Base-by-base conservation (phyloP, 495 filamentous ascomycete genomes). In the Physcia stellaris region DNA sequence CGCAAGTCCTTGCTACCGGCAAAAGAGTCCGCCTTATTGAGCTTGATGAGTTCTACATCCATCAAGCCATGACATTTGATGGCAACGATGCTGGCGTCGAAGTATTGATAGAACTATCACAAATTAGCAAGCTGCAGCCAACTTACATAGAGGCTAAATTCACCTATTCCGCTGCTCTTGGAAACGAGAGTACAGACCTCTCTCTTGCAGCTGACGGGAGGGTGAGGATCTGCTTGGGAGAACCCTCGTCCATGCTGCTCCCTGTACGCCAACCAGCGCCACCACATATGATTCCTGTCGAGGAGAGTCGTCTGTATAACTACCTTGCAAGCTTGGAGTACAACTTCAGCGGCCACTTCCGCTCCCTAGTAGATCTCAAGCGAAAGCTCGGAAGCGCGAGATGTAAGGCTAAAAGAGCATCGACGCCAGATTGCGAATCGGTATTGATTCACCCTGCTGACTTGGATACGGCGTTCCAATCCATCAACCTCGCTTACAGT, bases 1-100 rank as follows among this genome's bases (percentile, higher is more conserved):
- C 56, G 16, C 47, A 13, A 23, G 26, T 4, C 4, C 43, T 59
- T 16, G 35, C 41, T 5, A 16, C 11, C 2, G 32, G 22, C 18
- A 32, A 32, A 4, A 35, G 36, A 1, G 46, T 60, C 7, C 32
- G 40, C 5, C 38, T 64, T 19, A 37, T 62, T 11, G 58, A 66
- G 24, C 22, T 64, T n/a, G 22, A 54, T 0, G 40, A 64, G 35
- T 18, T 64, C 1, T 38, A 52, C 10, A 69, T 77, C 16, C 36
- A 49, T 0, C 63, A 55, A 28, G 69, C 71, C 0, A 63, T 78
- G 20, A 59, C 56, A 0, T 51, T 78, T 1, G 63, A 68, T n/a
- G 49, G 51, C 2, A 50, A 50, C 1, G 51, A 62, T 2, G 22
- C 47, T 1, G 67, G 63, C 0, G 49, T 66, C 4, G 55, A 66